Base-by-base conservation (phyloP, 2,329 filamentous ascomycete genomes). In the Nigrograna mackinnonii region DNA sequence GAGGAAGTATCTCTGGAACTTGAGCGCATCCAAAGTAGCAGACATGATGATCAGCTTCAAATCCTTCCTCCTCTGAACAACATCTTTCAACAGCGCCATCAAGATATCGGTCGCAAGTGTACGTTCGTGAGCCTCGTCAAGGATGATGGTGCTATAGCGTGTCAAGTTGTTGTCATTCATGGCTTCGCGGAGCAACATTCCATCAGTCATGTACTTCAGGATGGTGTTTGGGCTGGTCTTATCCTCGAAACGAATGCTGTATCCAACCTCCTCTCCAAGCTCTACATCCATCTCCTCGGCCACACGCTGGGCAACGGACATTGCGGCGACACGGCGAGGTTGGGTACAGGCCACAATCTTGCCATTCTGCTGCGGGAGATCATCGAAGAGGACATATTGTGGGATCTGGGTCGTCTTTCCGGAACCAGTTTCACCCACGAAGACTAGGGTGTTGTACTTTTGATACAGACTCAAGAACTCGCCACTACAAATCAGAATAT, bases 131-230 rank as follows among this genome's bases (percentile, higher is more conserved):
- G 94, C 94, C 66, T 99, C 94, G 66, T 99, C 94, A 57, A 99
- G 79, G 86, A 99, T 99, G 61, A 99, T 96, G 47, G 94, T 90
- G 1, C 91, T 95, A 64, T 99, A 99, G 52, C 88, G 84, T 61
- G 81, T 87, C 53, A 99, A 74, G 57, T 96, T 87, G 1, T 91
- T 88, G 65, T 99, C 94, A 54, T 96, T 80, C 38, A 99, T 79
- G 64, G 96, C 91, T 72, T 99, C 94, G 74, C 94, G 83, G 72
- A 96, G 85, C 66, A 99, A 81, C 89, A 97, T 97, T 69, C 94
- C 94, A 60, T 99, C 94, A 13, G 94, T 99, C 92, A 99, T 96
- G 74, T 99, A 99, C 74, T 99, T 99, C 75, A 99, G 96, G 62
- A 86, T 89, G 1, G 94, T 99, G 14, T 85, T 80, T 2, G 89